Base-by-base conservation (phyloP, 2,329 filamentous ascomycete species). In the Sphaerostilbella broomeana region DNA sequence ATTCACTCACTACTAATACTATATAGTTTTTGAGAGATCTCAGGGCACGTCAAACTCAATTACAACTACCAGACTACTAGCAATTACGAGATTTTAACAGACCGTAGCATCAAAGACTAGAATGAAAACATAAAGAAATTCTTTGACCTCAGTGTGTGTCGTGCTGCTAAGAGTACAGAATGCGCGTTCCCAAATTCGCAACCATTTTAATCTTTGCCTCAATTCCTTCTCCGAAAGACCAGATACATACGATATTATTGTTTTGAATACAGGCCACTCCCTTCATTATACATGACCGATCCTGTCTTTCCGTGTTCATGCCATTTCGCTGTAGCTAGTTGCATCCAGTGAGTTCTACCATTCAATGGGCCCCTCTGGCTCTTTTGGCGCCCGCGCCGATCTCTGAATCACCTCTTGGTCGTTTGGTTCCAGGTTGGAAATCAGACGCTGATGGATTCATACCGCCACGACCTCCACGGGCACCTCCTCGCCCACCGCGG, bases 391-490 rank as follows among this genome's bases (percentile, higher is more conserved):
- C 65, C 13, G 57, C 64, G 4, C 61, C 63, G 16, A 47, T 56
- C 35, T 68, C 65, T 1, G 60, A 63, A 39, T 79, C 75, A 34
- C 77, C 73, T 38, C 75, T 64, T 11, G 72, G 67, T 19, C 75
- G 65, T 59, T 79, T 79, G 48, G 67, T 73, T 4, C 75, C 73
- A 7, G 72, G 69, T 28, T 77, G 74, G 48, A 77, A 72, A 41
- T 79, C 77, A 34, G 68, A 62, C 8, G 70, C 75, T 10, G 60
- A 60, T 1, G 70, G 67, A 47, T 74, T 79, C 49, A 79, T 50
- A 9, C 43, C 61, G 40, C 59, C 59, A 16, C 70, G 63, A 21
- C 65, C 61, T 17, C 64, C 63, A 27, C 64, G 50, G 12, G 48
- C 53, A 31, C 62, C 67, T 18, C 71, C 69, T 30, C 72, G 63